These are phyloP conservation scores for Starmerella kuoi DNA, from an alignment of 805 yeast species.

Conservation along the genomic window DNA sequence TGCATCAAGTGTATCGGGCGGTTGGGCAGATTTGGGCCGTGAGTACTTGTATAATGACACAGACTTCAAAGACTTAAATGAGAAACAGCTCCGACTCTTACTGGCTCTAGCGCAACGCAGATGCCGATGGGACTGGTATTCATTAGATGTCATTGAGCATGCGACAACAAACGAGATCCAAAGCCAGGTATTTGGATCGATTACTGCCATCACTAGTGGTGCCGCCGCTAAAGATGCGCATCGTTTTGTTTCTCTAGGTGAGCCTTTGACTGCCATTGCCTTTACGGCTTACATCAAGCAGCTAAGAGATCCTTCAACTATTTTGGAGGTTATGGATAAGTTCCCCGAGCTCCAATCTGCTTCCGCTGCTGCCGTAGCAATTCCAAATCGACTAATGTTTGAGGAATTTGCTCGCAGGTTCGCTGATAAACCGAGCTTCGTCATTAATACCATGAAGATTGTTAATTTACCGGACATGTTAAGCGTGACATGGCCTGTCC, in stretches of 20 bases:
- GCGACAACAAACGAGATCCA: not conserved
- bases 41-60: conserved; percentile 6
- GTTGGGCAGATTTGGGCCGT: not conserved
- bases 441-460: conserved; percentile 1
- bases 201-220: conserved; percentile 1
- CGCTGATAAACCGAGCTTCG: conserved; percentile 2
- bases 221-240: not conserved
- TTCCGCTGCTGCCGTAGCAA: not conserved
- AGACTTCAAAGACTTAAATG: conserved; percentile 2
- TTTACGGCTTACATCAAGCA: not conserved
- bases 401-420: conserved; percentile 2
- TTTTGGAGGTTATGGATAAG: not conserved
- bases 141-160: not conserved
- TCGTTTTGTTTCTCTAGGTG: not conserved
- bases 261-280: not conserved
- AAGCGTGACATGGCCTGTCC: not conserved
- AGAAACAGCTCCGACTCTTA: conserved; percentile 2
- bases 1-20: not conserved
- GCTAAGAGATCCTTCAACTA: not conserved
- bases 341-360: not conserved
- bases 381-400: not conserved
- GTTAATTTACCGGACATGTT: not conserved
- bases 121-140: conserved; percentile 3
- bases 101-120: not conserved
- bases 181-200: not conserved